These are phyloP conservation scores for Fennellomyces sp. DNA, from an alignment of 371 early-diverging fungal genomes.

Conservation along the genomic window DNA sequence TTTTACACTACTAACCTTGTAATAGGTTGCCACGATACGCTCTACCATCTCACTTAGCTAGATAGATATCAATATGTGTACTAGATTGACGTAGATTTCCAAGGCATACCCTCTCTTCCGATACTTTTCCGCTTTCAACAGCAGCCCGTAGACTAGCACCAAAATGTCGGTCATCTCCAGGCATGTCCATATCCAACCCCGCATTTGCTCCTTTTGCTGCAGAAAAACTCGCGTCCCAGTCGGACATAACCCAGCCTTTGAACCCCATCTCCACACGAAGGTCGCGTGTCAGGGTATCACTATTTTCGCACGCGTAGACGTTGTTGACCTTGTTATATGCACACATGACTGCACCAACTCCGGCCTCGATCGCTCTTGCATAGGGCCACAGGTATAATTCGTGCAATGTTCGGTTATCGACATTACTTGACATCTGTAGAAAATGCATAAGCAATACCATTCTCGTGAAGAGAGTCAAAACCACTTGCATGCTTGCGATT, in stretches of 20 bases:
- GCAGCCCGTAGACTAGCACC: constrained; percentile 31
- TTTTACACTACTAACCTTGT: constrained; percentile 20
- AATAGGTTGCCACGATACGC: constrained; percentile 58
- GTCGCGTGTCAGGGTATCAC: constrained; percentile 41
- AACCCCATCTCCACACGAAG: constrained; percentile 56
- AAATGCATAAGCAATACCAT: constrained; percentile 8
- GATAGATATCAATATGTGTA: neutral
- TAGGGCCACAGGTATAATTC: constrained; percentile 65
- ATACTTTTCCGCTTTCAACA: constrained; percentile 24
- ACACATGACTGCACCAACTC: constrained; percentile 62
- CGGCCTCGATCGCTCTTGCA: constrained; percentile 53
- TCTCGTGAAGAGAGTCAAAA: neutral
- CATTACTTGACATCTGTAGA: constrained; percentile 37
- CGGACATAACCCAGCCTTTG: constrained; percentile 43
- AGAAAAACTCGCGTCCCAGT: constrained; percentile 38
- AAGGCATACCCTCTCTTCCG: constrained; percentile 24
- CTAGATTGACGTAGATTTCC: neutral
- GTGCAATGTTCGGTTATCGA: constrained; percentile 57
- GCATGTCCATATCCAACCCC: constrained; percentile 69
- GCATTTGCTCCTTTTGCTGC: constrained; percentile 35
- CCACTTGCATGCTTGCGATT: constrained; percentile 19
- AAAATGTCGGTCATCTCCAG: constrained; percentile 27
- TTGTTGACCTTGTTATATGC: constrained; percentile 55
- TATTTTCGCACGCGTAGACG: constrained; percentile 54
- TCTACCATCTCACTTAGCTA: constrained; percentile 55